Percentiles rank a stretch among this genome's conserved stretches.
Evolutionary conservation across 2,329 filamentous ascomycete genomes (phyloP).

Genomic region (Epichloe sibirici): DNA sequence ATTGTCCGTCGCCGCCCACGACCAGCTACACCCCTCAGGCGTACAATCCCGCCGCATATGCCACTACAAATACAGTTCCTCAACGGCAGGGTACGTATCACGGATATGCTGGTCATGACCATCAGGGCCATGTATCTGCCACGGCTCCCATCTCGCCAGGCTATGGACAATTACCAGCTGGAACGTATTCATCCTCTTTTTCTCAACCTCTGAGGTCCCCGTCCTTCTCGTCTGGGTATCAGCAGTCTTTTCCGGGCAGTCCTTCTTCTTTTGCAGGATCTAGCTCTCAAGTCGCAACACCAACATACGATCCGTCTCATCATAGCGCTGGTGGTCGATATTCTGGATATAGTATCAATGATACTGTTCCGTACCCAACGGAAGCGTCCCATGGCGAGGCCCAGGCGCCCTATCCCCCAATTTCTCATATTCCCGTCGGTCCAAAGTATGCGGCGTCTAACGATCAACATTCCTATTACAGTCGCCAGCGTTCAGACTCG

Average conservation of each 20-base stretch:
- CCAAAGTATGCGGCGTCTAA: slow-evolving; percentile 34
- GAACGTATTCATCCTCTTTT: slow-evolving; percentile 17
- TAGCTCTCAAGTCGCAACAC: slow-evolving; percentile 15
- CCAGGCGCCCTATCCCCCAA: slow-evolving; percentile 38
- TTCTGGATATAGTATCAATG: slow-evolving; percentile 12
- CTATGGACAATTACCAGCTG: slow-evolving; percentile 26
- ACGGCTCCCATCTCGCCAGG: slow-evolving; percentile 22
- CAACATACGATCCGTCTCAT: slow-evolving; percentile 26
- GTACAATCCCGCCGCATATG: slow-evolving; percentile 50
- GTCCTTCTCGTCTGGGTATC: slow-evolving; percentile 24
- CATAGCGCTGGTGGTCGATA: slow-evolving; percentile 18
- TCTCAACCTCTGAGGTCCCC: slow-evolving; percentile 15
- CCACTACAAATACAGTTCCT: slow-evolving; percentile 27
- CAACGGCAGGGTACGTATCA: slow-evolving; percentile 41
- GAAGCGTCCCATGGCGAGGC: background rate
- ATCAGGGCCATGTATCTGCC: slow-evolving; percentile 28
- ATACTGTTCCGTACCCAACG: slow-evolving; percentile 24
- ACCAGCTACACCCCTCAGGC: slow-evolving; percentile 36
- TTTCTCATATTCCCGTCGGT: slow-evolving; percentile 40
- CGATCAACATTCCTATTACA: slow-evolving; percentile 34
- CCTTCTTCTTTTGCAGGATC: slow-evolving; percentile 18
- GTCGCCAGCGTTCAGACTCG: slow-evolving; percentile 36
- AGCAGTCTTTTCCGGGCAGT: slow-evolving; percentile 26
- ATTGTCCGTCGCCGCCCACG: slow-evolving; percentile 24
- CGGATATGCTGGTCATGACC: slow-evolving; percentile 31